Conservation (phyloP, 139 green algal genomes). For the Nannochloris sp. region DNA sequence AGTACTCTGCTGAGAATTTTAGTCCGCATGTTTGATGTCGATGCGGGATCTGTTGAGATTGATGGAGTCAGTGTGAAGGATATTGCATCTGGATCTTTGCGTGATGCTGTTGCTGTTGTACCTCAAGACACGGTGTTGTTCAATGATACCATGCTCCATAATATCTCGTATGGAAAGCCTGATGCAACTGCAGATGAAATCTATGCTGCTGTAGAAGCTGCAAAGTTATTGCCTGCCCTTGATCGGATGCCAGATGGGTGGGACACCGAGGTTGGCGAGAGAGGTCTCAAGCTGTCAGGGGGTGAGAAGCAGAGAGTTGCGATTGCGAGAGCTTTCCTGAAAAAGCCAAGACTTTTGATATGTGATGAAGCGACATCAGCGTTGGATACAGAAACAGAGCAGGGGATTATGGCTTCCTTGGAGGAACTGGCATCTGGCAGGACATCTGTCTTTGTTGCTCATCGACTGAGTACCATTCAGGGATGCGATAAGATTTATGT, state of each 20-base stretch:
- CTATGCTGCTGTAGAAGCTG: constrained; percentile 41
- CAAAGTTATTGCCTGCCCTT: constrained; percentile 47
- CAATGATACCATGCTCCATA: constrained; percentile 46
- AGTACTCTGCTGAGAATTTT: constrained; percentile 49
- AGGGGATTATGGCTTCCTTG: constrained; percentile 61
- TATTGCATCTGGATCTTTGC: constrained; percentile 41
- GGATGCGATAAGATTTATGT: constrained; percentile 71
- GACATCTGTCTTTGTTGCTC: constrained; percentile 89
- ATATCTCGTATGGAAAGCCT: constrained; percentile 55
- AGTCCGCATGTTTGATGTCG: constrained; percentile 61
- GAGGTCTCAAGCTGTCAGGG: constrained; percentile 80
- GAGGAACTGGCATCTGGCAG: constrained; percentile 41
- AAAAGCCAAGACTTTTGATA: constrained; percentile 62
- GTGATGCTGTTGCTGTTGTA: constrained; percentile 76
- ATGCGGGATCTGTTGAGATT: constrained; percentile 31
- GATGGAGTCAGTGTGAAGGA: constrained; percentile 64
- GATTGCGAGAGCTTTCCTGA: constrained; percentile 79
- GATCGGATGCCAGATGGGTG: constrained; percentile 55
- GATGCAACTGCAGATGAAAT: constrained; percentile 52
- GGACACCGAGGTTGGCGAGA: constrained; percentile 68
- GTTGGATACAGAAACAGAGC: constrained; percentile 80
- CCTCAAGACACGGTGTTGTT: constrained; percentile 52
- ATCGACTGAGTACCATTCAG: constrained; percentile 74
- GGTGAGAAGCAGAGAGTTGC: constrained; percentile 95
- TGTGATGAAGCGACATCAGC: constrained; percentile 84